phyloP scores from a whole-genome alignment of 441 rosid species.

The Populus trichocarpa region DNA sequence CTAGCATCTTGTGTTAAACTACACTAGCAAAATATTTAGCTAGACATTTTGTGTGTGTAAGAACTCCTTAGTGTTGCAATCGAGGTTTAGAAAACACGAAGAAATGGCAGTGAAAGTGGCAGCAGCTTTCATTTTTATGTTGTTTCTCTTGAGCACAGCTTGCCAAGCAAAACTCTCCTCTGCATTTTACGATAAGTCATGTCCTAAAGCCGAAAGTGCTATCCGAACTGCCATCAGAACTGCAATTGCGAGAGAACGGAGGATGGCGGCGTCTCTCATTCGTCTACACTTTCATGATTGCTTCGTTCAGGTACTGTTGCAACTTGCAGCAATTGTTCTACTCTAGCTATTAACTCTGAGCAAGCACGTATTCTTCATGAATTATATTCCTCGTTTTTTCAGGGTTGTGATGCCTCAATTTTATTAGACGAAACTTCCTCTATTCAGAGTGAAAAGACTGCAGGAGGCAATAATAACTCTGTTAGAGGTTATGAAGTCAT shows the following conservation, averaged over 20 bases:
- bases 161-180: slow-evolving; percentile 45
- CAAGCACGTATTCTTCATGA: neutral
- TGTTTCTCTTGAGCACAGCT: neutral
- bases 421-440: slow-evolving; percentile 41
- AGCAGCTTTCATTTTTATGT: neutral
- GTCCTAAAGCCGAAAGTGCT: slow-evolving; percentile 45
- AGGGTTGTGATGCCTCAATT: slow-evolving; percentile 67
- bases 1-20: neutral
- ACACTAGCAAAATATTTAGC: neutral
- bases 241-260: slow-evolving; percentile 44
- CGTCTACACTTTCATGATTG: slow-evolving; percentile 64
- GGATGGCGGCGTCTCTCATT: slow-evolving; percentile 66
- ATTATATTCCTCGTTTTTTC: neutral
- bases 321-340: neutral
- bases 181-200: slow-evolving; percentile 37
- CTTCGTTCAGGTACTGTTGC: slow-evolving; percentile 42
- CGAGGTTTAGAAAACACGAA: no score
- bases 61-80: no score
- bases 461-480: slow-evolving; percentile 27
- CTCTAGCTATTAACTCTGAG: no score
- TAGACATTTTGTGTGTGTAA: neutral
- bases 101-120: neutral
- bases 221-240: slow-evolving; percentile 44
- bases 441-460: slow-evolving; percentile 43
- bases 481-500: slow-evolving; percentile 53